These are phyloP conservation scores for Akebia trifoliata DNA, from an alignment of 164 flowering plant genomes.

Conservation along the genomic window DNA sequence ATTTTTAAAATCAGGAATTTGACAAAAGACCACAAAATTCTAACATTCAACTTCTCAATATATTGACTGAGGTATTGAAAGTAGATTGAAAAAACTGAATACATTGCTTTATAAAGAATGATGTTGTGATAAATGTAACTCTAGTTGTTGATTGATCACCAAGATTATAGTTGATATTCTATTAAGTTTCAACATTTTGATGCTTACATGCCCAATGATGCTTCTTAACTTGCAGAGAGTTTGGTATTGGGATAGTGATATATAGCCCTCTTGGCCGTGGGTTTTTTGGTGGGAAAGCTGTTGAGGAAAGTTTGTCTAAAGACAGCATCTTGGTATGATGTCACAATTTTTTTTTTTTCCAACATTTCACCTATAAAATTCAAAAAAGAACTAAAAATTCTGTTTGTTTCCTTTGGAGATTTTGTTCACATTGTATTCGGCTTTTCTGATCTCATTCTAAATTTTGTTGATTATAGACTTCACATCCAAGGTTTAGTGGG, in stretches of 20 bases:
- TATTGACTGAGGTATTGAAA: too few species aligned
- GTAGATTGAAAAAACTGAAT: too few species aligned
- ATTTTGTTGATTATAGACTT: conserved; percentile 9
- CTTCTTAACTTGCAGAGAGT: conserved; percentile 5
- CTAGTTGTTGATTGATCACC: background rate
- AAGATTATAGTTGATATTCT: background rate
- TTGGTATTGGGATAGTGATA: conserved; percentile 13
- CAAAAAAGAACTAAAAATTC: background rate
- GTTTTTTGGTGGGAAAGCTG: conserved; percentile 13
- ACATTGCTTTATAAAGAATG: too few species aligned
- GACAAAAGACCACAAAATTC: too few species aligned
- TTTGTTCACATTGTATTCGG: conserved; percentile 1
- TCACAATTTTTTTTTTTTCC: too few species aligned
- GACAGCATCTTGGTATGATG: conserved; percentile 10
- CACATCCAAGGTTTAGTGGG: conserved; percentile 27
- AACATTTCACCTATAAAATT: background rate
- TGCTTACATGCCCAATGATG: background rate
- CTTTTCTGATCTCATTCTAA: too few species aligned
- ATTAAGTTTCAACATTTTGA: background rate
- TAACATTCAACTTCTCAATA: too few species aligned
- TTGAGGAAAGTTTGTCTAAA: conserved; percentile 6
- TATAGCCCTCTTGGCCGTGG: conserved; percentile 15
- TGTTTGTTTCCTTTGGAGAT: background rate
- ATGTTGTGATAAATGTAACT: background rate
- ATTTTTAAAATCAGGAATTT: too few species aligned